Evolutionary conservation across 1,284 basidiomycete species (phyloP).

Genomic region (Apiotrichum porosum): DNA sequence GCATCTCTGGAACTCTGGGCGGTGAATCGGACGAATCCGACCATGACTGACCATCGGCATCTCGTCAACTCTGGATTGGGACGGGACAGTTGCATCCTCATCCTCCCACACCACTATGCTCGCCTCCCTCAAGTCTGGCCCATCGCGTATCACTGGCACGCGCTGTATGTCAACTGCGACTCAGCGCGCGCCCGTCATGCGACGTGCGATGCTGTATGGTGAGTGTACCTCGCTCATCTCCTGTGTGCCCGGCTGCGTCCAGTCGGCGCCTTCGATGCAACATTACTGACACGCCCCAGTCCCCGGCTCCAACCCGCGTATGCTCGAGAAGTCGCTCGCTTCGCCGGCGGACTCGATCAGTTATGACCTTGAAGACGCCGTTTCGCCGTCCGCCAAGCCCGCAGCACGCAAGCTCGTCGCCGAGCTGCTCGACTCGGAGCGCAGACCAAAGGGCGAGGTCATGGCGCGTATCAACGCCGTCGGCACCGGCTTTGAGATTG

Average conservation of each 20-base stretch:
- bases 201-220: slow-evolving; percentile 45
- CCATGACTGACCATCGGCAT: too few relatives aligned
- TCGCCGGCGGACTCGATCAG: slow-evolving; percentile 66
- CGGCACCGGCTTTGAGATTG: slow-evolving; percentile 64
- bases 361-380: slow-evolving; percentile 82
- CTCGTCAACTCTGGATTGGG: too few relatives aligned
- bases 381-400: slow-evolving; percentile 64
- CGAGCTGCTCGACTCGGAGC: slow-evolving; percentile 54
- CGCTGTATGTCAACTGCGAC: too few relatives aligned
- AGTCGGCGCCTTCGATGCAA: background rate
- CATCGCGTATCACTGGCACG: too few relatives aligned
- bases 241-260: background rate
- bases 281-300: slow-evolving; percentile 49
- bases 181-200: slow-evolving; percentile 20
- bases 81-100: too few relatives aligned
- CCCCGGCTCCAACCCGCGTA: slow-evolving; percentile 68
- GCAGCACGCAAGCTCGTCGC: slow-evolving; percentile 59
- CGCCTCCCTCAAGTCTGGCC: too few relatives aligned
- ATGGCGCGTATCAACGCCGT: slow-evolving; percentile 73
- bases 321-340: slow-evolving; percentile 70
- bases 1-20: too few relatives aligned
- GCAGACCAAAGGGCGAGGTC: slow-evolving; percentile 51
- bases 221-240: slow-evolving; percentile 1
- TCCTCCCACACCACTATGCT: too few relatives aligned
- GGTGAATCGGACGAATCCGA: too few relatives aligned